Evolutionary conservation across 371 early-diverging fungal genomes (phyloP).

Genomic region (Rhizopus microsporus): DNA sequence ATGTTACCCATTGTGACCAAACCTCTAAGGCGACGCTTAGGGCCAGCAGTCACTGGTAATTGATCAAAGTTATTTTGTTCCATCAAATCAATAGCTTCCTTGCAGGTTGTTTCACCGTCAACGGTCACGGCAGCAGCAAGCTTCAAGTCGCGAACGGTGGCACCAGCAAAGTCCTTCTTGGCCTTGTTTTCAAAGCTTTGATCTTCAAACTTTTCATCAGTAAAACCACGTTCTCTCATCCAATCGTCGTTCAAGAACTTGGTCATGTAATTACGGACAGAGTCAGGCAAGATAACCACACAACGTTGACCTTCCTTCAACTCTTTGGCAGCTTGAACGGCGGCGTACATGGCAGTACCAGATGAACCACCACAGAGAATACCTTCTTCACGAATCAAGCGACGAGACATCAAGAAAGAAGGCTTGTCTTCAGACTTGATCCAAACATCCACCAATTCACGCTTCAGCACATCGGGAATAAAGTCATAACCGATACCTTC

Average conservation of each 20-base stretch:
- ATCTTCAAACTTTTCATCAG: constrained; percentile 58
- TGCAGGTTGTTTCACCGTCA: constrained; percentile 61
- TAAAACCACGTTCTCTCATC: constrained; percentile 72
- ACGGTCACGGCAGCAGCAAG: constrained; percentile 85
- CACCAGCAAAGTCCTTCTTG: constrained; percentile 77
- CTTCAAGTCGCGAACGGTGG: constrained; percentile 78
- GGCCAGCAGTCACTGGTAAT: constrained; percentile 82
- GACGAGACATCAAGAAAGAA: constrained; percentile 73
- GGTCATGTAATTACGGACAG: constrained; percentile 67
- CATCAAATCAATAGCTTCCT: constrained; percentile 87
- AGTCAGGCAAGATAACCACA: constrained; percentile 69
- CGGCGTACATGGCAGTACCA: constrained; percentile 74
- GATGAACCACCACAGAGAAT: constrained; percentile 73
- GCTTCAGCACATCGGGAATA: constrained; percentile 62
- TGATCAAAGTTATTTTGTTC: constrained; percentile 91
- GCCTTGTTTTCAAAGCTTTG: constrained; percentile 65
- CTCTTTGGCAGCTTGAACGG: constrained; percentile 48
- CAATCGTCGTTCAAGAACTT: constrained; percentile 78
- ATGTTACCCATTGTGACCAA: constrained; percentile 89
- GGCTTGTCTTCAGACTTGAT: constrained; percentile 70
- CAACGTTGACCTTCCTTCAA: constrained; percentile 31
- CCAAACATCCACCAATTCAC: constrained; percentile 69
- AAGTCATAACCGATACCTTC: constrained; percentile 79
- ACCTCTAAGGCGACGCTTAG: constrained; percentile 69
- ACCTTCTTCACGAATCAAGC: constrained; percentile 68